Evolutionary conservation across 805 yeast genomes (phyloP).

Genomic region (Pichia exigua): DNA sequence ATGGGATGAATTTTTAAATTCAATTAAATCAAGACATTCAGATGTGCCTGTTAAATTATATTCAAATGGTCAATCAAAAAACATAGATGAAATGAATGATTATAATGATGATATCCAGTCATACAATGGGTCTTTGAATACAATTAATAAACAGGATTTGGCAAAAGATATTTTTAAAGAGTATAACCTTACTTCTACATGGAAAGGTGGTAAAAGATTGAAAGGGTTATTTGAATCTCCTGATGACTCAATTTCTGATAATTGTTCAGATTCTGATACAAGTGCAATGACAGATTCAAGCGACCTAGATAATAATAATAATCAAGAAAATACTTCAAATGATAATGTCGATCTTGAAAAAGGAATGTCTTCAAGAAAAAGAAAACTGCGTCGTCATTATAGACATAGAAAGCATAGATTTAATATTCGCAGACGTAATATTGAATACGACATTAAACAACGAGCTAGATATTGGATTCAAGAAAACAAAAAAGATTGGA

Average conservation of each 20-base stretch:
- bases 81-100: not conserved
- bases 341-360: conserved; percentile 15
- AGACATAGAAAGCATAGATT: not conserved
- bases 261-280: not conserved
- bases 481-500: conserved; percentile 54
- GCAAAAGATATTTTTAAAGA: conserved; percentile 10
- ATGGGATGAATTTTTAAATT: conserved; percentile 16
- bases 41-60: not conserved
- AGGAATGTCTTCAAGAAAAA: conserved; percentile 3
- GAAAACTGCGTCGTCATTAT: not conserved
- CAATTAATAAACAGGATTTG: conserved; percentile 9
- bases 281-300: conserved; percentile 4
- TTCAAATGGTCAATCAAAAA: not conserved
- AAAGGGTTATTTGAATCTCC: conserved; percentile 37
- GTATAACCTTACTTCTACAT: conserved; percentile 37
- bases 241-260: conserved; percentile 19
- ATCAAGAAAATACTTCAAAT: conserved; percentile 1
- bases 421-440: not conserved
- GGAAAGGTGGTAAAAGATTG: conserved; percentile 70
- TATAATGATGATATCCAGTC: not conserved
- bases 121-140: conserved; percentile 14
- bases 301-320: not conserved
- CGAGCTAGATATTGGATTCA: conserved; percentile 62
- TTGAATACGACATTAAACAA: conserved; percentile 34
- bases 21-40: conserved; percentile 10